Evolutionary conservation across 139 green algal genomes (phyloP), one percentile per base, ranked within the genome.

Genomic region (Chlorella sorokiniana): DNA sequence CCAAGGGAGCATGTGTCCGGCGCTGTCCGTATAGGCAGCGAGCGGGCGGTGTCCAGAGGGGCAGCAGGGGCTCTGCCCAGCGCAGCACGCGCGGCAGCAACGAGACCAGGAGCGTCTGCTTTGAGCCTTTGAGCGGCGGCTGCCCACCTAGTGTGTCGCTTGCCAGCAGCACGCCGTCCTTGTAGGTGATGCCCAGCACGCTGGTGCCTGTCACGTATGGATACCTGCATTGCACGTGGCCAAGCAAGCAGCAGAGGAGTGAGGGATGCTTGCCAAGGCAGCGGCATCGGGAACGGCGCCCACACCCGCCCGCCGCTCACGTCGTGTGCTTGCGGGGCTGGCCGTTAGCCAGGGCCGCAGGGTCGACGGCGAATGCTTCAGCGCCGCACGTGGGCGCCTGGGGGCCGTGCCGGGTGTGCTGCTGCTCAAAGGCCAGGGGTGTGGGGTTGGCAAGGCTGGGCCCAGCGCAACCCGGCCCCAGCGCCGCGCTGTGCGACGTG

Each of bases 181-280:
- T 96, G 89, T 97, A 99, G 44, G 95, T 98, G 44, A 99, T 81
- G 25, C 84, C 97, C 16, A 99, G 86, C 56, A 99, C 95, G 42
- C 92, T 96, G 0, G 96, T 97, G 31, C 97, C 97, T 0, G 96
- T 99, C 9, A 99, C 97, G 76, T 97, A 98, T 10, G 95, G 96
- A 56, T 93, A 92, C 78, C 92, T 98, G 93, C 61, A 86, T 25
- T 16, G 16, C 11, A 29, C 11, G 64, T 44, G 64, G n/a, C n/a
- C n/a, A n/a, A 37, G 31, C 54, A 18, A 69, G 25, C 38, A 31
- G 27, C 20, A n/a, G 6, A 64, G 44, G 4, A 29, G 27, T 7
- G 20, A 35, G 68, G 11, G 8, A 35, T 37, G 22, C 25, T 38
- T 44, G 9, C 10, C 3, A 44, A 5, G 69, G n/a, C 29, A 8